Conservation (phyloP, 441 rosid species). For the Croton setiger region DNA sequence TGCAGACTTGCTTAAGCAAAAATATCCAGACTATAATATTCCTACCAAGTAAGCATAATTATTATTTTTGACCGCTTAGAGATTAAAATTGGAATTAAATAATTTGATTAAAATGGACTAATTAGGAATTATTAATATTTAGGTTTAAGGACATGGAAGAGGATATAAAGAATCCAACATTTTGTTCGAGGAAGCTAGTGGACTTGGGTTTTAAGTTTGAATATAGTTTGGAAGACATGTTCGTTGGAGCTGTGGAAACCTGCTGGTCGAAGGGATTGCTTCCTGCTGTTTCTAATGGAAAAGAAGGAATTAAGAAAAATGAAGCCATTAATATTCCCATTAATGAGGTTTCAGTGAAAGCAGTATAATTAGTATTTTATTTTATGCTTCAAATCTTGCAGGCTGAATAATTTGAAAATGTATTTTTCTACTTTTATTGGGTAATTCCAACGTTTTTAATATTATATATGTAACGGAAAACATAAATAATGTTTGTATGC, state of each 20-base stretch:
- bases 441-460: too few species aligned
- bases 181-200: slow-evolving; percentile 61
- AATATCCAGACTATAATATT: slow-evolving; percentile 56
- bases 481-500: too few species aligned
- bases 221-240: slow-evolving; percentile 73
- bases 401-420: too few species aligned
- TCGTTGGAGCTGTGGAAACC: slow-evolving; percentile 56
- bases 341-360: too few species aligned
- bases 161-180: slow-evolving; percentile 31
- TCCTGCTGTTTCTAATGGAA: slow-evolving; percentile 25
- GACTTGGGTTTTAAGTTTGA: slow-evolving; percentile 73
- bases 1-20: slow-evolving; percentile 45
- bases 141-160: slow-evolving; percentile 66
- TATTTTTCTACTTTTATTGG: too few species aligned
- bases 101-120: too few species aligned
- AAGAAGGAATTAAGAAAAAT: not conserved
- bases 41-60: slow-evolving; percentile 48
- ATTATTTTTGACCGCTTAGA: too few species aligned
- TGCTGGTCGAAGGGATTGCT: slow-evolving; percentile 68
- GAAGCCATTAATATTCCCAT: not conserved
- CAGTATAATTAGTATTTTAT: too few species aligned
- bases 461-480: too few species aligned
- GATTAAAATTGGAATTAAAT: too few species aligned
- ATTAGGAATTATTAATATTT: not conserved
- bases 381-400: too few species aligned